A percentile compares a stretch with the other conserved stretches of the same genome.
phyloP scores from a whole-genome alignment of 2,329 filamentous ascomycete genomes.

The Exophiala viscosa region DNA sequence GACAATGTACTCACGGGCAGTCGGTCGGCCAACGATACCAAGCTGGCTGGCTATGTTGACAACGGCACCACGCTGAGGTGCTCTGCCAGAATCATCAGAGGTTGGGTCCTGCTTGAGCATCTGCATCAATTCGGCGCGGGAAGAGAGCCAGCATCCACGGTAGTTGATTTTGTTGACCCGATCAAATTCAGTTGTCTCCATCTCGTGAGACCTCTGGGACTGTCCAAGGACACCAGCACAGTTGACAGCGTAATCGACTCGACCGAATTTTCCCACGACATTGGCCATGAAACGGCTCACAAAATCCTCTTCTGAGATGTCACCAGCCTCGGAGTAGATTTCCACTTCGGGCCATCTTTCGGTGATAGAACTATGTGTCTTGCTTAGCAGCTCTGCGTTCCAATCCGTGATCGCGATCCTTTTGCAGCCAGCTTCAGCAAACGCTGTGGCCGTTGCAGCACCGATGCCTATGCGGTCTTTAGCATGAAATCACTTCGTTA shows the following conservation, averaged over 20 bases:
- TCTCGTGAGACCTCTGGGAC: constrained; percentile 45
- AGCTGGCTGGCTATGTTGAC: constrained; percentile 55
- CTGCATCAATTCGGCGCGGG: constrained; percentile 41
- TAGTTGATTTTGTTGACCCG: constrained; percentile 55
- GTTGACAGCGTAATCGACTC: constrained; percentile 56
- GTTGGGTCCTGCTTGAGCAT: constrained; percentile 48
- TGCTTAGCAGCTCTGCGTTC: constrained; percentile 39
- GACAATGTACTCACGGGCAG: constrained; percentile 40
- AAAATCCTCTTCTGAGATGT: constrained; percentile 49
- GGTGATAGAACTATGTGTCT: constrained; percentile 36
- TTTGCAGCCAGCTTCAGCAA: constrained; percentile 50
- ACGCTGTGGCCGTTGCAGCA: constrained; percentile 50
- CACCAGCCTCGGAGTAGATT: constrained; percentile 39
- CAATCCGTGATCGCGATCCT: constrained; percentile 55
- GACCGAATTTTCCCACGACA: constrained; percentile 37
- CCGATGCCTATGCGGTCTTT: constrained; percentile 49
- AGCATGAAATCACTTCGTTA: not conserved
- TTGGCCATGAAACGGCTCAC: constrained; percentile 38
- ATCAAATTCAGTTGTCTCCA: constrained; percentile 48
- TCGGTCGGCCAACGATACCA: constrained; percentile 47
- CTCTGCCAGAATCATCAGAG: constrained; percentile 31
- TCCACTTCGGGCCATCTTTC: constrained; percentile 34
- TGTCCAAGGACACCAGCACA: constrained; percentile 53
- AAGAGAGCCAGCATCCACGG: constrained; percentile 48
- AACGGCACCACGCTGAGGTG: constrained; percentile 45